Evolutionary conservation across 108 stramenopile genomes (phyloP), one percentile per base, ranked within the genome.

Genomic region (Pseudonitzschia pungens): DNA sequence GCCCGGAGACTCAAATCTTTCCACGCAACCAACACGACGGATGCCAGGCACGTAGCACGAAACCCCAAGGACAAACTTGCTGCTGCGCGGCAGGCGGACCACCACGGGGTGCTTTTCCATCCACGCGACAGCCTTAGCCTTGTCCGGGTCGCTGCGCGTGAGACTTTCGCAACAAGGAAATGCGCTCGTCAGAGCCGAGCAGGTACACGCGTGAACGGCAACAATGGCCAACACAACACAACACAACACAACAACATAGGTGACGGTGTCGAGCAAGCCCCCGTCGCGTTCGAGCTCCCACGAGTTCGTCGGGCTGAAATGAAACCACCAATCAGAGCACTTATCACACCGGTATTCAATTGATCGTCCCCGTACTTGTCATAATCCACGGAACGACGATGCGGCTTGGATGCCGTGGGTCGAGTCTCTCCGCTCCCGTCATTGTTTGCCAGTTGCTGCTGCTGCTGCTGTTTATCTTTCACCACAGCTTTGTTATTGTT

Each of bases 171-270:
- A 62, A 8, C 40, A 62, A 8, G 40, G 36, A 33, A 62, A 11
- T 31, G 60, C 60, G 16, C 33, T 40, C 6, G 36, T 40, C n/a
- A 62, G 36, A 14, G 60, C 60, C 2, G 32, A 33, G 36, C 60
- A 62, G 14, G 60, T 62, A n/a, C 60, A 62, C 15, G 33, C 29
- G 29, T 62, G 60, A 40, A 62, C 60, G 0, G 60, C 60, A 40
- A 40, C n/a, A n/a, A 62, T 62, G 4, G 60, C 60, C 16, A 62
- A n/a, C 4, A 41, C n/a, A n/a, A n/a, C n/a, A n/a, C n/a, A n/a
- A n/a, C n/a, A n/a, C n/a, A n/a, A n/a, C n/a, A n/a, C n/a, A n/a
- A n/a, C n/a, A n/a, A n/a, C 36, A 20, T 62, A 62, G 60, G 60
- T 55, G 21, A 55, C 20, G 2, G 9, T 55, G 26, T 24, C 54